These are phyloP conservation scores for Russula ochroleuca DNA, from an alignment of 768 basidiomycete species.

Conservation along the genomic window DNA sequence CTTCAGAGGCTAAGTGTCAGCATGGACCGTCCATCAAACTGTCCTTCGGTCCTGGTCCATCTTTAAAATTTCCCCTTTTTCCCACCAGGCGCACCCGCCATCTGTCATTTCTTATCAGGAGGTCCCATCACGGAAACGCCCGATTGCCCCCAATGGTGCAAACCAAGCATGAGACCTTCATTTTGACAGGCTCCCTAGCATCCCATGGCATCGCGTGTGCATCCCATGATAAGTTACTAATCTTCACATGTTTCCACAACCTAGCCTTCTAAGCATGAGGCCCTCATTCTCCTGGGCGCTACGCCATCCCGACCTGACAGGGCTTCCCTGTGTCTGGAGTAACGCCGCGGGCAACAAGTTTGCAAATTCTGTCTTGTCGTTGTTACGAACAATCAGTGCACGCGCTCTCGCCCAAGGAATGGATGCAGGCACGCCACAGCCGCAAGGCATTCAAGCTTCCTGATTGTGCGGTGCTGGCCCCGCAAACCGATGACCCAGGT, in stretches of 20 bases:
- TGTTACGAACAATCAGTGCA: conserved; percentile 17
- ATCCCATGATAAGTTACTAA: conserved; percentile 6
- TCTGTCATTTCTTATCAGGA: conserved; percentile 49
- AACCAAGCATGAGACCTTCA: neutral
- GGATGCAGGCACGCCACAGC: conserved; percentile 21
- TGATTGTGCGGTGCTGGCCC: conserved; percentile 9
- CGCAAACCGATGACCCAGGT: conserved; percentile 2
- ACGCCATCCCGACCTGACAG: conserved; percentile 20
- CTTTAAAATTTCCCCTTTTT: conserved; percentile 19
- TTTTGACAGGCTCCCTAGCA: conserved; percentile 16
- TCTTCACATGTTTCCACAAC: neutral
- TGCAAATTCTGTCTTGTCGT: conserved; percentile 20
- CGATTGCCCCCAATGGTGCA: conserved; percentile 4
- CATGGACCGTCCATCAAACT: conserved; percentile 7
- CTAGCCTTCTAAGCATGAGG: neutral
- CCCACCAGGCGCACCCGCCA: conserved; percentile 35
- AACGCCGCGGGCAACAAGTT: conserved; percentile 20
- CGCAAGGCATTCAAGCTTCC: conserved; percentile 1
- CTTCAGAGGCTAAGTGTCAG: neutral
- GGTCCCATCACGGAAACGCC: conserved; percentile 25
- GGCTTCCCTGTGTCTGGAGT: conserved; percentile 6
- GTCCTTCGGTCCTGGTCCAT: conserved; percentile 21
- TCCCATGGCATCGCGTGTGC: conserved; percentile 8
- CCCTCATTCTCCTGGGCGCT: conserved; percentile 17
- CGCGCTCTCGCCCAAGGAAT: conserved; percentile 19